Evolutionary conservation across 2,329 filamentous ascomycete species (phyloP), one percentile per base, ranked within the genome.

Genomic region (Acarospora socialis): DNA sequence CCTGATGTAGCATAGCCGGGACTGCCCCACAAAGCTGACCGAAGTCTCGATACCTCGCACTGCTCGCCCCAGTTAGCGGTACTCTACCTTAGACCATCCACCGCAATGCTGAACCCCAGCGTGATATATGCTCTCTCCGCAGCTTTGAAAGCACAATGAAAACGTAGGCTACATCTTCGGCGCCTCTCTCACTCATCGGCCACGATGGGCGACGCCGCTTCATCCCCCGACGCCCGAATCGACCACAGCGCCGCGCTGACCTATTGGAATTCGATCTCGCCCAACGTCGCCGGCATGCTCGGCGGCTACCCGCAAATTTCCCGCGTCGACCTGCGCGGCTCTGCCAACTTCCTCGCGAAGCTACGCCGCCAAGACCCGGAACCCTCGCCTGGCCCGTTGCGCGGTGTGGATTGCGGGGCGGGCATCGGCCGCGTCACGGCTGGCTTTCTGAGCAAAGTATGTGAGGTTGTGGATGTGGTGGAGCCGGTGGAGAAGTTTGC

Each of bases 401-500:
- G 59, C n/a, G 67, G 59, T 2, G 66, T 65, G 9, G 72, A 76
- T 47, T 73, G 69, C 41, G 71, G 72, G 13, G 72, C 72, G 1
- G 71, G 86, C 0, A 92, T 93, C 35, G 87, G 86, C 0, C 66
- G 87, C 24, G 70, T 94, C 37, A 92, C 83, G 0, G 66, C 77
- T 35, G 80, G 79, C 0, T 65, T 94, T 3, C 62, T 94, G n/a
- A 56, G 77, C 17, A 62, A 71, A 15, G 59, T 87, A 1, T 75
- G 77, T n/a, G 60, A 71, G 10, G 58, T 65, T 2, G 77, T 93
- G 5, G 86, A 94, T 51, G 65, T 92, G 14, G 72, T 94, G 19
- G 86, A 94, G 60, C 87, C 86, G 0, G 71, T 93, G 13, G 61
- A 65, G 44, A 83, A 84, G 50, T 92, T 94, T 55, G 84, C 82